Percentiles rank a stretch among this genome's conserved stretches.
Evolutionary conservation across 768 basidiomycete genomes (phyloP).

Genomic region (Leccinellum luteum): DNA sequence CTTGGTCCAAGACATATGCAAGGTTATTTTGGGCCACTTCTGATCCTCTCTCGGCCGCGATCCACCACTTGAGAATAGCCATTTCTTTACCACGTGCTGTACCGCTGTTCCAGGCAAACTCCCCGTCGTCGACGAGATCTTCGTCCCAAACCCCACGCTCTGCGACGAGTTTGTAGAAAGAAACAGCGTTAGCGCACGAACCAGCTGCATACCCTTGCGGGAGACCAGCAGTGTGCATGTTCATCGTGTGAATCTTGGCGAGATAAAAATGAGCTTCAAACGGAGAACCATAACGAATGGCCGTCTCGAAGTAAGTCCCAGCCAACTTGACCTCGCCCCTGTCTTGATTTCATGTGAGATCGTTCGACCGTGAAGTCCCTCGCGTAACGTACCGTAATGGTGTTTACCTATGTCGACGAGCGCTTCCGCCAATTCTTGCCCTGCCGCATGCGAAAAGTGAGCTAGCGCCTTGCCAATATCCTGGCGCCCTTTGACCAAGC

Average conservation of each 20-base stretch:
- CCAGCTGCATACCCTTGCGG: conserved; percentile 55
- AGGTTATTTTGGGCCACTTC: conserved; percentile 96
- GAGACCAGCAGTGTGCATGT: conserved; percentile 42
- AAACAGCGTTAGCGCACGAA: conserved; percentile 86
- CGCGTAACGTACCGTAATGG: conserved; percentile 50
- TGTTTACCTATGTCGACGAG: conserved; percentile 88
- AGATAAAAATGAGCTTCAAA: conserved; percentile 96
- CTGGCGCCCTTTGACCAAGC: conserved; percentile 65
- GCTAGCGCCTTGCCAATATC: conserved; percentile 62
- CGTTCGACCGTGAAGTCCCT: neutral
- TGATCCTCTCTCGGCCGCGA: conserved; percentile 88
- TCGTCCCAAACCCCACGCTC: conserved; percentile 91
- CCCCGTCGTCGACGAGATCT: conserved; percentile 78
- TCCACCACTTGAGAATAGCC: conserved; percentile 92
- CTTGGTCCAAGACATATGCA: conserved; percentile 89
- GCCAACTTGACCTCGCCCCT: conserved; percentile 67
- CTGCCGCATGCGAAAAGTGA: conserved; percentile 78
- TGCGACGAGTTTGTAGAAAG: conserved; percentile 89
- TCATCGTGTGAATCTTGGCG: conserved; percentile 71
- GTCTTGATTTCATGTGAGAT: conserved; percentile 40
- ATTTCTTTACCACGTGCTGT: conserved; percentile 71
- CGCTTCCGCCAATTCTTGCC: conserved; percentile 88
- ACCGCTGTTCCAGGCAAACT: conserved; percentile 67
- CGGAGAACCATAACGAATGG: conserved; percentile 82
- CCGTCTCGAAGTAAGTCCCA: conserved; percentile 75